Conservation (phyloP, 2,329 filamentous ascomycete genomes). For the Xylariaceae sp. region DNA sequence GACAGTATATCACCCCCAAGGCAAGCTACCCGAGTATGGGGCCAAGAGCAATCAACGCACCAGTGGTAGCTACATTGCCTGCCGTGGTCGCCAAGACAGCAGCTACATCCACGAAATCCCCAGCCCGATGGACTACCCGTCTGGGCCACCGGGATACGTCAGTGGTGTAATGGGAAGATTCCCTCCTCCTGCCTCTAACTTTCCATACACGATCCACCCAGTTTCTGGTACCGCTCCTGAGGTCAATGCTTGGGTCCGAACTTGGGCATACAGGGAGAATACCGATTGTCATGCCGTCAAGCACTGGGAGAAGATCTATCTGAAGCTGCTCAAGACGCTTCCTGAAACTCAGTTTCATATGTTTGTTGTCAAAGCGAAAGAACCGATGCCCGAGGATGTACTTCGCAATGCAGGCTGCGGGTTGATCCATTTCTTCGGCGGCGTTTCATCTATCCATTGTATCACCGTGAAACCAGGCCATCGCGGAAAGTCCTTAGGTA, state of each 20-base stretch:
- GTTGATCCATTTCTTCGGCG: conserved; percentile 12
- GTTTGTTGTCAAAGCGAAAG: conserved; percentile 6
- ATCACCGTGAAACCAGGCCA: conserved; percentile 9
- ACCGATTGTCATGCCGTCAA: conserved; percentile 1
- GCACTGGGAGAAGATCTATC: conserved; percentile 15
- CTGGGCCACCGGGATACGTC: too few relatives aligned
- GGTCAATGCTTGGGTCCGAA: conserved; percentile 11
- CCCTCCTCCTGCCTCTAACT: background rate
- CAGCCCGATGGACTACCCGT: too few relatives aligned
- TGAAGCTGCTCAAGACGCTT: conserved; percentile 5
- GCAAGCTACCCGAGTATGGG: too few relatives aligned
- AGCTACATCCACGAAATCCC: too few relatives aligned
- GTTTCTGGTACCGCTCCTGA: conserved; percentile 37
- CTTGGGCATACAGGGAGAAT: conserved; percentile 11
- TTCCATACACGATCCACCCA: conserved; percentile 28
- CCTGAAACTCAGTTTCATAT: conserved; percentile 14
- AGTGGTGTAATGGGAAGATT: conserved; percentile 57
- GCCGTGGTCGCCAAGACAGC: too few relatives aligned
- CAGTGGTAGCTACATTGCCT: too few relatives aligned
- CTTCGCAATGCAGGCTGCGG: conserved; percentile 1
- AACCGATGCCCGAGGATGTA: background rate
- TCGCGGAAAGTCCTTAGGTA: conserved; percentile 6
- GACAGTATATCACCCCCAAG: too few relatives aligned
- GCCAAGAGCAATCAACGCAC: too few relatives aligned
- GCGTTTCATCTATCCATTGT: conserved; percentile 14